Conservation (phyloP, 2,329 filamentous ascomycete species). For the Chaetomiaceae sp. region DNA sequence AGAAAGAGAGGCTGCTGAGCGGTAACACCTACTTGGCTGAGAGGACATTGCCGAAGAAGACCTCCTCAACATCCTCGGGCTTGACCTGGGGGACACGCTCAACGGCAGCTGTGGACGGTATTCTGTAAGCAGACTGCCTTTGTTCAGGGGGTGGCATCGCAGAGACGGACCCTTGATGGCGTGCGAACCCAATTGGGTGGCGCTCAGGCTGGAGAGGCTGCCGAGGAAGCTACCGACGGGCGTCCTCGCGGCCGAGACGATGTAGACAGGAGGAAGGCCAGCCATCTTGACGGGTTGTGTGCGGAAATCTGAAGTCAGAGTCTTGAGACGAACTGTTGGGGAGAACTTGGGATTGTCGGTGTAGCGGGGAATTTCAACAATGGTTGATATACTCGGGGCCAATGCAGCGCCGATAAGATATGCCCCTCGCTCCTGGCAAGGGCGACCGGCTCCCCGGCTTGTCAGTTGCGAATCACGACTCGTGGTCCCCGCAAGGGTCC, state of each 20-base stretch:
- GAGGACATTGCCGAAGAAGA: slow-evolving; percentile 97
- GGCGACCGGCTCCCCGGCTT: neutral
- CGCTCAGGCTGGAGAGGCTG: slow-evolving; percentile 81
- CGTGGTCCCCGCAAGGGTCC: slow-evolving; percentile 1
- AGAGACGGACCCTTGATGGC: slow-evolving; percentile 72
- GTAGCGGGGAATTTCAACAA: slow-evolving; percentile 11
- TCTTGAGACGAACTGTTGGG: slow-evolving; percentile 10
- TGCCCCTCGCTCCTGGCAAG: slow-evolving; percentile 7
- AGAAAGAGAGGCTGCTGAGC: neutral
- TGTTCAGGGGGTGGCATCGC: slow-evolving; percentile 2
- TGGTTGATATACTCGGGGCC: neutral
- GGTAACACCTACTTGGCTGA: slow-evolving; percentile 70
- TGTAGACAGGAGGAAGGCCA: slow-evolving; percentile 82
- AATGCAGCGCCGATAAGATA: slow-evolving; percentile 10
- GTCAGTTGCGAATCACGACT: slow-evolving; percentile 2
- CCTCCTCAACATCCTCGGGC: slow-evolving; percentile 84
- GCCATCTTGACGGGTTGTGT: slow-evolving; percentile 50
- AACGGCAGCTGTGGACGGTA: slow-evolving; percentile 55
- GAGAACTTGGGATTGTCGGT: slow-evolving; percentile 14
- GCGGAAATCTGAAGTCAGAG: neutral
- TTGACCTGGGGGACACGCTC: slow-evolving; percentile 82
- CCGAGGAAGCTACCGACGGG: slow-evolving; percentile 92
- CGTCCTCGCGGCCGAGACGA: slow-evolving; percentile 85
- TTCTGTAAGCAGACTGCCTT: slow-evolving; percentile 12
- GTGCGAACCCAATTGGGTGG: slow-evolving; percentile 78